A percentile compares a stretch with the other conserved stretches of the same genome.
phyloP scores from a whole-genome alignment of 2,329 filamentous ascomycete species.

The Aspergillus neotritici region DNA sequence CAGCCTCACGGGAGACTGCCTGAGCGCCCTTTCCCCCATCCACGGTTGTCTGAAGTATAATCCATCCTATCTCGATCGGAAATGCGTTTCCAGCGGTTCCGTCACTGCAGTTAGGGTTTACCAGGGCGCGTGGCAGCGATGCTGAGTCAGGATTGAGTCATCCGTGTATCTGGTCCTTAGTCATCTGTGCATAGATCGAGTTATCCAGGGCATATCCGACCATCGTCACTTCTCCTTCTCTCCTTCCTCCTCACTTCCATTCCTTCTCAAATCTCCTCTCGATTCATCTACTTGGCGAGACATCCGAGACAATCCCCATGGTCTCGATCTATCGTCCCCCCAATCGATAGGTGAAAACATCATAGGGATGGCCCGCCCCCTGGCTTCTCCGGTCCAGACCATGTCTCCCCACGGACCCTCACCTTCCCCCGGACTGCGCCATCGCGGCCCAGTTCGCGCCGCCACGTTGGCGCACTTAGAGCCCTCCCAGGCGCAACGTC shows the following conservation, averaged over 20 bases:
- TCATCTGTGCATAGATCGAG: no score
- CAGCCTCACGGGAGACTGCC: no score
- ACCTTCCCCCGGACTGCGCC: slow-evolving; percentile 24
- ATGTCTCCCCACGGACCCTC: slow-evolving; percentile 9
- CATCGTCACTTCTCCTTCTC: background rate
- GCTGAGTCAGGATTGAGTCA: no score
- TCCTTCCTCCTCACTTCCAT: background rate
- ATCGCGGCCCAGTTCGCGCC: slow-evolving; percentile 31
- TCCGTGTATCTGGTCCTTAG: no score
- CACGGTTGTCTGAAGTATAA: no score
- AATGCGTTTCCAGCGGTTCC: no score
- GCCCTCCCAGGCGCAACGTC: slow-evolving; percentile 47
- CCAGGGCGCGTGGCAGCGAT: no score
- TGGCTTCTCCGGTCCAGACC: slow-evolving; percentile 14
- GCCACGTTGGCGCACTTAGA: slow-evolving; percentile 32
- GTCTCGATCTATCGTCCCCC: slow-evolving; percentile 17
- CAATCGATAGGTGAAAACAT: no score
- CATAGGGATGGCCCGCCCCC: slow-evolving; percentile 14
- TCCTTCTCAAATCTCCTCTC: background rate
- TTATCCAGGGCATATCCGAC: slow-evolving; percentile 2
- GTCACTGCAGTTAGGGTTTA: no score
- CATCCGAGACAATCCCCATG: slow-evolving; percentile 15
- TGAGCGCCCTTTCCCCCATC: no score
- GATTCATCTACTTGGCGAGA: background rate
- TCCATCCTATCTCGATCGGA: no score